phyloP scores from a whole-genome alignment of 108 stramenopile genomes.

The Mayamaea pseudoterrestris region DNA sequence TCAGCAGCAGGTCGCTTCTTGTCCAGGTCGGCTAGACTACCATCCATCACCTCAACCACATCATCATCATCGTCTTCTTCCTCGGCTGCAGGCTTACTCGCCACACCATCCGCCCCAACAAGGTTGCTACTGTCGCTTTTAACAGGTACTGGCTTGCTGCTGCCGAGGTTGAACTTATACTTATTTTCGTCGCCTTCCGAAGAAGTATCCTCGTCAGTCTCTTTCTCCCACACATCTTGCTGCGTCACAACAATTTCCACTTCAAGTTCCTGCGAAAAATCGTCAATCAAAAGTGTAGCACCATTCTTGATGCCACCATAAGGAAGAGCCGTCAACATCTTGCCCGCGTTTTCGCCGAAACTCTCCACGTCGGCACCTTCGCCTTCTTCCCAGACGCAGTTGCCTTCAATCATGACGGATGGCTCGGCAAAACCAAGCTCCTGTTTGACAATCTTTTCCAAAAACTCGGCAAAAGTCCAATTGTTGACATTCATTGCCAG shows the following conservation, averaged over 20 bases:
- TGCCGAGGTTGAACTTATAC: no score
- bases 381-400: slow-evolving; percentile 75
- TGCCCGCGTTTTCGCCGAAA: slow-evolving; percentile 18
- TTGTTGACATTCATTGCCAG: slow-evolving; percentile 56
- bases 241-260: slow-evolving; percentile 65
- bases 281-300: slow-evolving; percentile 57
- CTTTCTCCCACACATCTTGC: slow-evolving; percentile 40
- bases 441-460: slow-evolving; percentile 47
- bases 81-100: no score
- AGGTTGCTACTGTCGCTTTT: no score
- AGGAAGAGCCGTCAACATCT: slow-evolving; percentile 27
- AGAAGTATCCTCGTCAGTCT: no score
- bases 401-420: slow-evolving; percentile 26
- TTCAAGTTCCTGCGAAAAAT: slow-evolving; percentile 81
- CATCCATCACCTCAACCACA: no score
- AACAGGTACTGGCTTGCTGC: no score
- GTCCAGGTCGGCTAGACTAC: no score
- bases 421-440: slow-evolving; percentile 79
- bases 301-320: slow-evolving; percentile 2
- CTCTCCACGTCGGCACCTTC: slow-evolving; percentile 51
- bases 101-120: no score
- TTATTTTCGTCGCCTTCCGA: no score
- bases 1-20: no score
- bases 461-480: slow-evolving; percentile 38
- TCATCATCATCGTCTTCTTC: no score